A percentile compares a stretch with the other conserved stretches of the same genome.
Evolutionary conservation across 1,139 yeast species (phyloP).

Genomic region (Blastobotrys buckinghamii): DNA sequence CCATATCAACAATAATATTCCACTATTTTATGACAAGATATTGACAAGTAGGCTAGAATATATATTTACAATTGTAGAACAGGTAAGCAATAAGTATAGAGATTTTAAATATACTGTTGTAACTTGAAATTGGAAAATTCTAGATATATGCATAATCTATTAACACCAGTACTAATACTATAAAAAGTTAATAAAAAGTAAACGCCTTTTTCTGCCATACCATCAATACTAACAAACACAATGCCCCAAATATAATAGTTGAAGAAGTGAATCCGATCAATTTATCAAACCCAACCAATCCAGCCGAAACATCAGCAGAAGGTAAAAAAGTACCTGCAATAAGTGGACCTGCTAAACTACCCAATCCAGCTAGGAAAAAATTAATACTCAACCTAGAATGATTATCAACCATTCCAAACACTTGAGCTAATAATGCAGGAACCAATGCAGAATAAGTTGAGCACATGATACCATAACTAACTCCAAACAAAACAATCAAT

Average conservation of each 20-base stretch:
- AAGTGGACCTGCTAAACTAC: conserved; percentile 43
- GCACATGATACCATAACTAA: conserved; percentile 42
- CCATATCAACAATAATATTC: too few species aligned
- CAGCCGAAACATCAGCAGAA: background rate
- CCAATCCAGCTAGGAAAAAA: conserved; percentile 45
- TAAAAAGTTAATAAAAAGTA: conserved; percentile 21
- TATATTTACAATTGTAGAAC: too few species aligned
- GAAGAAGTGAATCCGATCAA: background rate
- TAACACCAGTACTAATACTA: too few species aligned
- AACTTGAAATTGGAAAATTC: too few species aligned
- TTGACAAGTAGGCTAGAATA: too few species aligned
- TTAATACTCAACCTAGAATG: conserved; percentile 47
- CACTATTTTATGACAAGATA: too few species aligned
- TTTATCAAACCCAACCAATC: conserved; percentile 1
- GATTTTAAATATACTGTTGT: too few species aligned
- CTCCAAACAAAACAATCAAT: conserved; percentile 36
- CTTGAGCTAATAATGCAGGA: conserved; percentile 39
- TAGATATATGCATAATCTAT: too few species aligned
- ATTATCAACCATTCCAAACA: conserved; percentile 38
- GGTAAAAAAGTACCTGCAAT: conserved; percentile 41
- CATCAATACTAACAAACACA: conserved; percentile 15
- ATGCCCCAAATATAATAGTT: conserved; percentile 15
- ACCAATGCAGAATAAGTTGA: conserved; percentile 35
- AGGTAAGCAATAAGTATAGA: too few species aligned
- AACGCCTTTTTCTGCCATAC: conserved; percentile 16